Base-by-base conservation (phyloP, 1,284 basidiomycete species). In the Abortiporus biennis region DNA sequence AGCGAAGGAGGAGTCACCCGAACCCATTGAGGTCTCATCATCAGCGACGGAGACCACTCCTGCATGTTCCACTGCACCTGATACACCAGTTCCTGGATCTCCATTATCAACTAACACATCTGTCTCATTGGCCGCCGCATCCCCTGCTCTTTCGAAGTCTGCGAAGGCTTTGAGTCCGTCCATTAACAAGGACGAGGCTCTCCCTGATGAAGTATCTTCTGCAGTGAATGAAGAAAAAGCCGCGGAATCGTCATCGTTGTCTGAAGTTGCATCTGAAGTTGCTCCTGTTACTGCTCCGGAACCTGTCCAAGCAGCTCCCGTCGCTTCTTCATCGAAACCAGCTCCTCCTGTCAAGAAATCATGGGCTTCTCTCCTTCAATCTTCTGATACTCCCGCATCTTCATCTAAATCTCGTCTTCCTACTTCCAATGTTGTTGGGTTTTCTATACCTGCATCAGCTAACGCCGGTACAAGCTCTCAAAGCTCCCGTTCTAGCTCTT, bases 331-430 rank as follows among this genome's bases (percentile, higher is more conserved):
- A 6, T 25, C 43, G 13, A 49, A 55, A 15, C 54, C 66, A 23
- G 51, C 65, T 33, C 51, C 65, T 19, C 56, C 65, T 13, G 56
- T 59, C 16, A 83, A 78, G 55, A 80, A 78, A 52, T 85, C 82
- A 3, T 92, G 85, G 84, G 86, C 88, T 0, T 84, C 85, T 1
- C 75, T 91, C 19, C 67, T 92, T n/a, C 40, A 35, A 27, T 52
- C 69, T 1, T 54, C 63, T 15, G 53, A 62, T 4, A 56, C 70
- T 1, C n/a, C n/a, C n/a, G 51, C 69, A 0, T 60, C 65, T 2
- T 54, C 67, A 2, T 61, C 65, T 1, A 70, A 68, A 42, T 48
- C 59, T 8, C 49, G 69, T 11, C 70, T 85, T 20, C 78, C 81
- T 4, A 76, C 72, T 0, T 82, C 85, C 19, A 69, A 76, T 44